Evolutionary conservation across 192 early-diverging fungal species (phyloP), one percentile per base, ranked within the genome.

Genomic region (Allomyces macrogynus): DNA sequence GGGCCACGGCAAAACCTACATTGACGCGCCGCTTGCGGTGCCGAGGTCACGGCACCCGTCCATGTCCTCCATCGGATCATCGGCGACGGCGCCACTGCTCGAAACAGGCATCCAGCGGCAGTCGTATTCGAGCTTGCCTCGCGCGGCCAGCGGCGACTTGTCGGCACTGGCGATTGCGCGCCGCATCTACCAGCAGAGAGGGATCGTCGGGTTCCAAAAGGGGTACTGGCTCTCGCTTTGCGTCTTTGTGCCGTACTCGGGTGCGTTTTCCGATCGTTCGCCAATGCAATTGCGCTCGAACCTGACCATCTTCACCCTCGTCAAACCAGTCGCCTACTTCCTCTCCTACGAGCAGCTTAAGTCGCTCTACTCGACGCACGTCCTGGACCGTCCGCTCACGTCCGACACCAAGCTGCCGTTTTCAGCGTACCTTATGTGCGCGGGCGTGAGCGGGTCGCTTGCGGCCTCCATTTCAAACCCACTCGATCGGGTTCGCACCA

Each of bases 181-280:
- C 16, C 49, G 49, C 3, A 57, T 57, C 20, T 57, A 57, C 20
- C 49, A n/a, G 16, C 49, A 57, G 49, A n/a, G 20, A 20, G 49
- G 49, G 49, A 1, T 57, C 12, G 20, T 57, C 9, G 80, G 78
- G 5, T 80, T 81, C 61, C 75, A 65, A 63, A 65, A 69, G 23
- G 80, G 80, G 5, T 81, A 81, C 66, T 73, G 64, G 32, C 20
- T 81, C 1, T 67, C 70, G 0, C 67, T 77, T 42, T 72, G 63
- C 4, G 80, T 81, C 5, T 81, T 81, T 57, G 63, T 81, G 16
- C 80, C 80, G n/a, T 77, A 80, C 64, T 75, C 77, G 14, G 76
- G 49, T 57, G 49, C 49, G 49, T 57, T n/a, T 3, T 40, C 32
- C 32, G 32, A 40, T 40, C 4, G 3, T 40, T 40, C 32, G 7